These are phyloP conservation scores for Fraxinus excelsior DNA, from an alignment of 257 asterid species.

Conservation along the genomic window DNA sequence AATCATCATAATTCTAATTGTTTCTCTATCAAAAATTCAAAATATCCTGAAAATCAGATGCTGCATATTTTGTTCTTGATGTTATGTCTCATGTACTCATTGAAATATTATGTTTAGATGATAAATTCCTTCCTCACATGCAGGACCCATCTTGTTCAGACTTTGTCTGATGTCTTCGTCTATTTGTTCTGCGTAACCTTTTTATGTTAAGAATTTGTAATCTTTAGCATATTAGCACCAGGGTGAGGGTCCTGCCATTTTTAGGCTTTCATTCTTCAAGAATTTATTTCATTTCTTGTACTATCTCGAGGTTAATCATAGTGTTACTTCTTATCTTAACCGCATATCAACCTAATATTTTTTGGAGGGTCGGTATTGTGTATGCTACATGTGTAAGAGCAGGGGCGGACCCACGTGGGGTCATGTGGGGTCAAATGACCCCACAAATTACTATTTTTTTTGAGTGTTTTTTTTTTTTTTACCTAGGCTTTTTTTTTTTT, in stretches of 20 bases:
- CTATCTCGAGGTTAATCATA: not conserved
- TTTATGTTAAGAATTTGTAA: not conserved
- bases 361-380: slow-evolving; percentile 30
- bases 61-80: slow-evolving; percentile 30
- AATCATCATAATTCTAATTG: not conserved
- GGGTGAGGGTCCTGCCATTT: not conserved
- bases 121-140: slow-evolving; percentile 66
- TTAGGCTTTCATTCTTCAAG: no score
- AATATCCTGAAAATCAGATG: slow-evolving; percentile 23
- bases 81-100: slow-evolving; percentile 76
- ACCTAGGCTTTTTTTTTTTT: no score
- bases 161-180: slow-evolving; percentile 89
- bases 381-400: slow-evolving; percentile 33
- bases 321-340: not conserved
- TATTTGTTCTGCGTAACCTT: slow-evolving; percentile 71
- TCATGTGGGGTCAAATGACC: no score
- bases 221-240: not conserved
- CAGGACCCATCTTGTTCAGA: slow-evolving; percentile 81
- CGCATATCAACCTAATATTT: not conserved
- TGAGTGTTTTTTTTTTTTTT: no score
- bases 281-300: no score
- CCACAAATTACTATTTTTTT: no score
- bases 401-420: no score
- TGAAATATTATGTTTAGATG: slow-evolving; percentile 68
- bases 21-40: not conserved